Conservation (phyloP, 805 yeast genomes). For the Teunomyces stri region DNA sequence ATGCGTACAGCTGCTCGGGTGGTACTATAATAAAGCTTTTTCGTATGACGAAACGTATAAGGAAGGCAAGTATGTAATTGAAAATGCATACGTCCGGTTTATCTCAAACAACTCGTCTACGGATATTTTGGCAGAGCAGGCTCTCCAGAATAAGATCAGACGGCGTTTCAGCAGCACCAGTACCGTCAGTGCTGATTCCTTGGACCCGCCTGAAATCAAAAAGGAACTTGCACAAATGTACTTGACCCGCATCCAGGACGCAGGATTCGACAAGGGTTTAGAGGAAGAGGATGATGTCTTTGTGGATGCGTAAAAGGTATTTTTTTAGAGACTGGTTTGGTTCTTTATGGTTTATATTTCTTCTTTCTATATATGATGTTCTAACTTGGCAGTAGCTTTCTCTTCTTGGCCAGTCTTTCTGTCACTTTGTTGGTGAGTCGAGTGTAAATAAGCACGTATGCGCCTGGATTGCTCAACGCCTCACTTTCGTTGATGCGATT, state of each 20-base stretch:
- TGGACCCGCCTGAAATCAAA: slow-evolving; percentile 6
- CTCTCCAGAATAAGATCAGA: slow-evolving; percentile 21
- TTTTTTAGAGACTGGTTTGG: neutral
- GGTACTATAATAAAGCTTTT: slow-evolving; percentile 41
- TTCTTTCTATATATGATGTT: neutral
- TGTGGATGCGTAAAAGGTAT: slow-evolving; percentile 10
- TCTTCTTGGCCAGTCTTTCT: slow-evolving; percentile 5
- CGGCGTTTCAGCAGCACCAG: slow-evolving; percentile 19
- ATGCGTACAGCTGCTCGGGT: slow-evolving; percentile 35
- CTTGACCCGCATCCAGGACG: slow-evolving; percentile 10
- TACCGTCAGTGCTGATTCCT: slow-evolving; percentile 6
- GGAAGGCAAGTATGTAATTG: slow-evolving; percentile 46
- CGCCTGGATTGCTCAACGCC: slow-evolving; percentile 80
- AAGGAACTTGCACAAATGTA: slow-evolving; percentile 6
- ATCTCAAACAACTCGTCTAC: slow-evolving; percentile 36
- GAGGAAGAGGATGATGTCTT: slow-evolving; percentile 12
- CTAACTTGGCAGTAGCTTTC: slow-evolving; percentile 3
- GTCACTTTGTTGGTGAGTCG: slow-evolving; percentile 62
- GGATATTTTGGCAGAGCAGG: slow-evolving; percentile 31
- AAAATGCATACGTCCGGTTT: slow-evolving; percentile 31
- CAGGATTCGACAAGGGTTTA: slow-evolving; percentile 13
- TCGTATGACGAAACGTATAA: slow-evolving; percentile 36
- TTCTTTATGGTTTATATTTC: neutral
- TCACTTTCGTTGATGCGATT: slow-evolving; percentile 68
- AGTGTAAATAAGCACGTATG: slow-evolving; percentile 85